Conservation (phyloP, 352 stramenopile species). For the Globisporangium perplexum region DNA sequence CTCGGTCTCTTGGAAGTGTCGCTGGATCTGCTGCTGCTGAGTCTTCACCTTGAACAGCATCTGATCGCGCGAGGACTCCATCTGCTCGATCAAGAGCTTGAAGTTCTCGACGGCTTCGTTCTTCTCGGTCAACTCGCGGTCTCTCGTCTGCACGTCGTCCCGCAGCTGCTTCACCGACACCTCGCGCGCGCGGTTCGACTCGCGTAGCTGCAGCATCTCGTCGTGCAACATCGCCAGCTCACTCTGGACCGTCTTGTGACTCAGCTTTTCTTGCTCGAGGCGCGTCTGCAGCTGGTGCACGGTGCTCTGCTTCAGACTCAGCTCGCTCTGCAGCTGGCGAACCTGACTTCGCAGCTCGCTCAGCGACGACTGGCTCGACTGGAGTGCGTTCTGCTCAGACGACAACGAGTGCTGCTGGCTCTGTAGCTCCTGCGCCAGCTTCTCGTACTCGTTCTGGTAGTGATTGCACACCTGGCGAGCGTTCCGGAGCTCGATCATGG, state of each 20-base stretch:
- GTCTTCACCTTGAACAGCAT: conserved; percentile 76
- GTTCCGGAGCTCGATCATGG: conserved; percentile 46
- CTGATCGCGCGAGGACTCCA: conserved; percentile 79
- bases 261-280: conserved; percentile 61
- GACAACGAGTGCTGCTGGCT: conserved; percentile 55
- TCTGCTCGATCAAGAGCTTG: conserved; percentile 72
- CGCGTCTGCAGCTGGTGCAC: conserved; percentile 53
- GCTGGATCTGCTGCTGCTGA: conserved; percentile 58
- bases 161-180: conserved; percentile 54
- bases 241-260: conserved; percentile 49
- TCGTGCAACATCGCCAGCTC: conserved; percentile 53
- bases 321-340: conserved; percentile 54
- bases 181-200: conserved; percentile 44
- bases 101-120: conserved; percentile 59
- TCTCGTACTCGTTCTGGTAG: conserved; percentile 75
- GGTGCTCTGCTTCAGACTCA: conserved; percentile 44
- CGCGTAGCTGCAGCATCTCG: conserved; percentile 48
- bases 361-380: conserved; percentile 47
- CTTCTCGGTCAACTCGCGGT: conserved; percentile 57
- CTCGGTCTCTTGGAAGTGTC: conserved; percentile 43
- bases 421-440: conserved; percentile 55
- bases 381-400: conserved; percentile 33
- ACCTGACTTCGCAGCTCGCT: conserved; percentile 56
- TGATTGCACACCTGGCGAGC: conserved; percentile 53
- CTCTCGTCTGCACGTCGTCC: conserved; percentile 47